phyloP scores from a whole-genome alignment of 805 yeast genomes.

The Blastobotrys terrestris region DNA sequence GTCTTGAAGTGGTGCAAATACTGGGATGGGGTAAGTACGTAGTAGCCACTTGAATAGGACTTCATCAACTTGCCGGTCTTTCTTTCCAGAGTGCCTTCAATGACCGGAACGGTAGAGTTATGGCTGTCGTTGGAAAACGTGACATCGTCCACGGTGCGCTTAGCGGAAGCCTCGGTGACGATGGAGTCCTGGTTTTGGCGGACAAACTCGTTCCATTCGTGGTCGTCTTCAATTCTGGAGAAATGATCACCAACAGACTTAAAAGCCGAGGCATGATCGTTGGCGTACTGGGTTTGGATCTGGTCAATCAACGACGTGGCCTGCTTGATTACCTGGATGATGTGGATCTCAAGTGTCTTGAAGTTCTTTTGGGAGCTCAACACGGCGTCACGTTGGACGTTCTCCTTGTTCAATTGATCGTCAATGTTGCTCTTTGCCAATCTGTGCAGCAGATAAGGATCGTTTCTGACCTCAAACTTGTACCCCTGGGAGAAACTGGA shows the following conservation, averaged over 20 bases:
- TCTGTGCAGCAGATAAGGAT: conserved; percentile 44
- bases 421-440: conserved; percentile 33
- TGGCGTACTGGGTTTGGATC: conserved; percentile 29
- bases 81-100: conserved; percentile 43
- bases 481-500: conserved; percentile 26
- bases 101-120: conserved; percentile 37
- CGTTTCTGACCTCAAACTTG: conserved; percentile 35
- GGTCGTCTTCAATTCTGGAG: conserved; percentile 31
- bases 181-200: conserved; percentile 30
- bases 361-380: conserved; percentile 37
- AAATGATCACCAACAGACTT: conserved; percentile 30
- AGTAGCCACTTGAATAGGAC: conserved; percentile 38
- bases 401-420: conserved; percentile 41
- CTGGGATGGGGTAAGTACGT: conserved; percentile 42
- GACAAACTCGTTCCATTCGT: conserved; percentile 43
- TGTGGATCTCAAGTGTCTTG: conserved; percentile 38
- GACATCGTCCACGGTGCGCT: conserved; percentile 34
- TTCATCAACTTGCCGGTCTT: conserved; percentile 41
- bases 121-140: conserved; percentile 38
- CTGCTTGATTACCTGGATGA: conserved; percentile 38
- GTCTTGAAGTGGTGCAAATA: conserved; percentile 43
- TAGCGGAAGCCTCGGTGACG: conserved; percentile 29
- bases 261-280: conserved; percentile 27
- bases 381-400: conserved; percentile 40
- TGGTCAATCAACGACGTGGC: conserved; percentile 30